Percentiles rank a stretch among this genome's conserved stretches.
phyloP scores from a whole-genome alignment of 257 asterid genomes.

The Ajuga chamaepitys region DNA sequence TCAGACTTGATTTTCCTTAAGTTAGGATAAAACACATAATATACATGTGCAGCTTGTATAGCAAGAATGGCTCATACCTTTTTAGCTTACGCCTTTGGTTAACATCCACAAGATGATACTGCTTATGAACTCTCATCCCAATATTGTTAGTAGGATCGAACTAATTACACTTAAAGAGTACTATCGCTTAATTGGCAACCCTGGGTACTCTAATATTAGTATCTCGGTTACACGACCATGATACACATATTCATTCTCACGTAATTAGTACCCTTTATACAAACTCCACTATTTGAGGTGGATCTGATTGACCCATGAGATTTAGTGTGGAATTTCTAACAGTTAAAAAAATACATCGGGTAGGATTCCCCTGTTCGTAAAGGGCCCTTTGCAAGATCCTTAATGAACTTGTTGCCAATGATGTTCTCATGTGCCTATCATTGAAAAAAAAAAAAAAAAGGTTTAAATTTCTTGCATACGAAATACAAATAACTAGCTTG shows the following conservation, averaged over 20 bases:
- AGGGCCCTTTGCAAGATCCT: too few relatives aligned
- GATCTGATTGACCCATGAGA: neutral
- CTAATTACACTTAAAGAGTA: too few relatives aligned
- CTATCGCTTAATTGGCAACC: too few relatives aligned
- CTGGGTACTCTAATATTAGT: too few relatives aligned
- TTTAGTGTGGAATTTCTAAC: neutral
- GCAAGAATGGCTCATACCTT: neutral
- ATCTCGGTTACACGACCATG: too few relatives aligned
- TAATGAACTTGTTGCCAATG: too few relatives aligned
- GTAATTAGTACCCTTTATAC: neutral
- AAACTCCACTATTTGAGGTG: neutral
- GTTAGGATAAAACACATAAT: neutral
- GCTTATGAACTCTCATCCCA: neutral
- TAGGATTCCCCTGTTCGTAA: neutral
- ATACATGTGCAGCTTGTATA: neutral
- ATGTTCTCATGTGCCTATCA: too few relatives aligned
- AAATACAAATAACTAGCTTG: too few relatives aligned
- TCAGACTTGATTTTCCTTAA: neutral
- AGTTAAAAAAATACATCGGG: neutral
- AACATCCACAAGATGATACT: neutral
- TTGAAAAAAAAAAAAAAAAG: too few relatives aligned
- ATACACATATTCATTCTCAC: too few relatives aligned
- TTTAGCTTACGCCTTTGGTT: neutral
- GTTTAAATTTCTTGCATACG: too few relatives aligned
- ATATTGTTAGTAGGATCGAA: too few relatives aligned